phyloP scores from a whole-genome alignment of 352 stramenopile genomes.

The Phytophthora brassicae region DNA sequence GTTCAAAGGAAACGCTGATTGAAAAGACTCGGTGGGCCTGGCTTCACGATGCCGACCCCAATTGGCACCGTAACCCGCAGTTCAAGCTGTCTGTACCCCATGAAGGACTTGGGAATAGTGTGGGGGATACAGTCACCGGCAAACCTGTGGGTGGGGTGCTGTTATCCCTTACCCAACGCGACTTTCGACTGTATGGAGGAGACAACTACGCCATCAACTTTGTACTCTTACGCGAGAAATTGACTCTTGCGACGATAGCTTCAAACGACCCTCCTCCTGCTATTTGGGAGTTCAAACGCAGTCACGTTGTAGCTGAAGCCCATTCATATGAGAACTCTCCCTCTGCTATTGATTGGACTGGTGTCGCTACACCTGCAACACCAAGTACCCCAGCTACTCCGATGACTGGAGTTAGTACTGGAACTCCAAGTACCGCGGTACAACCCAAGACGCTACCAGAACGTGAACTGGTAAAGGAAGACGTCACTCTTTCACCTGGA shows the following conservation, averaged over 20 bases:
- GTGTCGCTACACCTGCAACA: conserved; percentile 20
- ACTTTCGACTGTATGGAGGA: conserved; percentile 76
- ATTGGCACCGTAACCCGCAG: conserved; percentile 93
- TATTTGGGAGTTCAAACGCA: conserved; percentile 76
- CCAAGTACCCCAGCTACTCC: conserved; percentile 26
- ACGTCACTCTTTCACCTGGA: conserved; percentile 71
- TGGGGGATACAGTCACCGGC: conserved; percentile 1
- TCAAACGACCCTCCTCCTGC: conserved; percentile 26
- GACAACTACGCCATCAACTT: conserved; percentile 90
- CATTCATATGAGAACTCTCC: conserved; percentile 52
- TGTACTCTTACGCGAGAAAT: conserved; percentile 79
- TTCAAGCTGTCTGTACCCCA: conserved; percentile 64
- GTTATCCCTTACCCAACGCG: conserved; percentile 83
- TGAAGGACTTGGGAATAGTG: conserved; percentile 4
- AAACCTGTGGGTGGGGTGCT: conserved; percentile 42
- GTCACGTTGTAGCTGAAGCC: conserved; percentile 64
- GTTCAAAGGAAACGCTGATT: conserved; percentile 41
- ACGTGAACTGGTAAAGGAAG: conserved; percentile 78
- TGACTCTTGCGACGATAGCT: conserved; percentile 41
- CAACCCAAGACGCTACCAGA: conserved; percentile 55
- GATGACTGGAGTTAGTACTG: conserved; percentile 3
- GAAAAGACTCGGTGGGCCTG: conserved; percentile 69
- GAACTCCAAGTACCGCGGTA: background rate
- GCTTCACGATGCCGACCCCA: conserved; percentile 72
- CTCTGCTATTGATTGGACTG: conserved; percentile 20